These are phyloP conservation scores for Vaccinium myrtillus DNA, from an alignment of 148 eudicot genomes.

Conservation along the genomic window DNA sequence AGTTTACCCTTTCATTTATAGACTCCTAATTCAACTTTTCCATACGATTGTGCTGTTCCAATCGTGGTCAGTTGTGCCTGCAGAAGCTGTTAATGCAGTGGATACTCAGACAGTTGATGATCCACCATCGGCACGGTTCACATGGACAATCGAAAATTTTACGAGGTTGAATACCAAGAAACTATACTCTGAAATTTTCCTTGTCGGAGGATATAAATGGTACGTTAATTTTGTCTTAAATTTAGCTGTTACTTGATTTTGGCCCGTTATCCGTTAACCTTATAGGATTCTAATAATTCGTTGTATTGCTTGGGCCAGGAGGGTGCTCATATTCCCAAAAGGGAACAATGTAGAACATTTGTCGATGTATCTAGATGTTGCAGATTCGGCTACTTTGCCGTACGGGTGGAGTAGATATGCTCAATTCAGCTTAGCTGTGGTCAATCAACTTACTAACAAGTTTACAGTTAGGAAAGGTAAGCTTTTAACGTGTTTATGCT, in stretches of 20 bases:
- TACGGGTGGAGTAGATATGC: slow-evolving; percentile 98
- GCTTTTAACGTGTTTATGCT: neutral
- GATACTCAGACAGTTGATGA: slow-evolving; percentile 26
- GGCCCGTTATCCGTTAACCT: neutral
- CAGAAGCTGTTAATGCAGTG: slow-evolving; percentile 19
- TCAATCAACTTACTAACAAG: slow-evolving; percentile 69
- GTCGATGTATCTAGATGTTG: slow-evolving; percentile 96
- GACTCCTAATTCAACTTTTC: neutral
- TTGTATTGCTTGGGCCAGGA: slow-evolving; percentile 48
- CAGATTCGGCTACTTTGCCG: slow-evolving; percentile 71
- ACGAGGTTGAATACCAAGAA: slow-evolving; percentile 29
- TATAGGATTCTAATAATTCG: neutral
- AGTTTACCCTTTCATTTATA: neutral
- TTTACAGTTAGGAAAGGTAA: slow-evolving; percentile 73
- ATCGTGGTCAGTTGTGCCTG: slow-evolving; percentile 16
- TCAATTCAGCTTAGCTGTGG: slow-evolving; percentile 77
- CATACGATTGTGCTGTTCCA: neutral
- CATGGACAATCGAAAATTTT: slow-evolving; percentile 36
- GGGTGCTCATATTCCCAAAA: slow-evolving; percentile 85
- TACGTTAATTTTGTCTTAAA: slow-evolving; percentile 11
- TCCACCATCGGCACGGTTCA: slow-evolving; percentile 25
- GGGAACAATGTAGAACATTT: slow-evolving; percentile 88
- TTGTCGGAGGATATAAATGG: slow-evolving; percentile 35
- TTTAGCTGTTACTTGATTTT: neutral
- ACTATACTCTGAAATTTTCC: slow-evolving; percentile 28